Conservation (phyloP, 2,329 filamentous ascomycete species). For the Blastomyces gilchristii region DNA sequence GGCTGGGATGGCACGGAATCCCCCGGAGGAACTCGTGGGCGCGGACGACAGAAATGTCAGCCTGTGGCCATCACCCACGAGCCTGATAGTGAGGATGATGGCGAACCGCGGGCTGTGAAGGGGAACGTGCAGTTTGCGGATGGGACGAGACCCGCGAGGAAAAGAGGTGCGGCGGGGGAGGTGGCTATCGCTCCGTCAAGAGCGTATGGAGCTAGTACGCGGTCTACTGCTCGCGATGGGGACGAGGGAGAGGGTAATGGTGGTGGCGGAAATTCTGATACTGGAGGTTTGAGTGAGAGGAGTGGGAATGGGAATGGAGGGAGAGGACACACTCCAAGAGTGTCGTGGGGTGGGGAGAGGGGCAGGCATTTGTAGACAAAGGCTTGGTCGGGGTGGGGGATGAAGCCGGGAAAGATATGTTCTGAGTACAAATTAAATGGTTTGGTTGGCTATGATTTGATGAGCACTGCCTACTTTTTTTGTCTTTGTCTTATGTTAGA, state of each 20-base stretch:
- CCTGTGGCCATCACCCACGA: constrained; percentile 15
- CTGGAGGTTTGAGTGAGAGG: neutral
- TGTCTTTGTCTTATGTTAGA: neutral
- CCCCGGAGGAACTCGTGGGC: neutral
- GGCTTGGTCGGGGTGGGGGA: neutral
- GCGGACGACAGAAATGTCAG: constrained; percentile 20
- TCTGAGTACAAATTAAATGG: neutral
- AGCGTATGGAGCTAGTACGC: neutral
- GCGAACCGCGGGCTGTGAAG: constrained; percentile 16
- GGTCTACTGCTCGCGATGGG: constrained; percentile 9
- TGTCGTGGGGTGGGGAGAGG: constrained; percentile 11
- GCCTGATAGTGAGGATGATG: constrained; percentile 23
- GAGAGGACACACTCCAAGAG: constrained; percentile 9
- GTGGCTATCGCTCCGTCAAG: constrained; percentile 9
- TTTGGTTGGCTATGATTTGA: neutral
- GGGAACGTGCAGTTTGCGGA: constrained; percentile 29
- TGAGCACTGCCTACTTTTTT: neutral
- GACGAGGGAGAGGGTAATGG: constrained; percentile 7
- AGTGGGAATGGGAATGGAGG: constrained; percentile 13
- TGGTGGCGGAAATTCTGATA: constrained; percentile 12
- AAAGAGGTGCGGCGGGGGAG: constrained; percentile 13
- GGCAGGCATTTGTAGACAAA: constrained; percentile 3
- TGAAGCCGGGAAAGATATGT: neutral
- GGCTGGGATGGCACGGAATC: constrained; percentile 15
- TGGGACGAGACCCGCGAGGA: constrained; percentile 21